phyloP scores from a whole-genome alignment of 2,329 filamentous ascomycete genomes.

The Penicillium griseofulvum region DNA sequence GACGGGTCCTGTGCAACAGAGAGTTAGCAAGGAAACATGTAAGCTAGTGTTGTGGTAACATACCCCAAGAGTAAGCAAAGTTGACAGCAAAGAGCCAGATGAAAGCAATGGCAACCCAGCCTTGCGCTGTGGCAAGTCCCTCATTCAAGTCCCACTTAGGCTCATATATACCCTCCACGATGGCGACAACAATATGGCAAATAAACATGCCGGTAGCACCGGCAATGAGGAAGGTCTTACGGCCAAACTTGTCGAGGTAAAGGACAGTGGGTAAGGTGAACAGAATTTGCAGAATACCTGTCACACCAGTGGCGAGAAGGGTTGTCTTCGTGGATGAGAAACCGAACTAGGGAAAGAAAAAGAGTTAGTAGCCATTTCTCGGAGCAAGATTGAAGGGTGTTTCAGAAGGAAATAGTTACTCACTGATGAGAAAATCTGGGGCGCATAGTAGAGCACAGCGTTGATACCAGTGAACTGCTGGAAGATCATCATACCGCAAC shows the following conservation, averaged over 20 bases:
- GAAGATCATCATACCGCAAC: slow-evolving; percentile 36
- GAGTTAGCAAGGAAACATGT: background rate
- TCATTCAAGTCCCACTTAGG: slow-evolving; percentile 50
- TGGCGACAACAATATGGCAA: slow-evolving; percentile 69
- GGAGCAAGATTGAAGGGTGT: background rate
- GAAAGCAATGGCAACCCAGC: slow-evolving; percentile 62
- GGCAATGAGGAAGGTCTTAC: slow-evolving; percentile 36
- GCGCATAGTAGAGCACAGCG: slow-evolving; percentile 42
- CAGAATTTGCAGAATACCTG: slow-evolving; percentile 33
- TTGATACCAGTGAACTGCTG: slow-evolving; percentile 53
- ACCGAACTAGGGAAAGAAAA: slow-evolving; percentile 13
- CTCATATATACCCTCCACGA: slow-evolving; percentile 46
- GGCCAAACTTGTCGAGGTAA: slow-evolving; percentile 39
- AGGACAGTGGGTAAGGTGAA: slow-evolving; percentile 39
- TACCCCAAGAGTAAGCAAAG: slow-evolving; percentile 40
- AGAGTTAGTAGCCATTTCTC: background rate
- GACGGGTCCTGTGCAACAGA: slow-evolving; percentile 25
- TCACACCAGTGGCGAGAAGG: slow-evolving; percentile 28
- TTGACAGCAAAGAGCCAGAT: slow-evolving; percentile 60
- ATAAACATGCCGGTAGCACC: slow-evolving; percentile 67
- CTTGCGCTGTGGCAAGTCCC: slow-evolving; percentile 54
- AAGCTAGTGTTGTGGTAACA: background rate
- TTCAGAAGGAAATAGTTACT: background rate
- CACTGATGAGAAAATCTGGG: slow-evolving; percentile 25
- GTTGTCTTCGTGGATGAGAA: slow-evolving; percentile 25